Percentiles rank a stretch among this genome's conserved stretches.
phyloP scores from a whole-genome alignment of 805 yeast species.

The Ogataea methanolica region DNA sequence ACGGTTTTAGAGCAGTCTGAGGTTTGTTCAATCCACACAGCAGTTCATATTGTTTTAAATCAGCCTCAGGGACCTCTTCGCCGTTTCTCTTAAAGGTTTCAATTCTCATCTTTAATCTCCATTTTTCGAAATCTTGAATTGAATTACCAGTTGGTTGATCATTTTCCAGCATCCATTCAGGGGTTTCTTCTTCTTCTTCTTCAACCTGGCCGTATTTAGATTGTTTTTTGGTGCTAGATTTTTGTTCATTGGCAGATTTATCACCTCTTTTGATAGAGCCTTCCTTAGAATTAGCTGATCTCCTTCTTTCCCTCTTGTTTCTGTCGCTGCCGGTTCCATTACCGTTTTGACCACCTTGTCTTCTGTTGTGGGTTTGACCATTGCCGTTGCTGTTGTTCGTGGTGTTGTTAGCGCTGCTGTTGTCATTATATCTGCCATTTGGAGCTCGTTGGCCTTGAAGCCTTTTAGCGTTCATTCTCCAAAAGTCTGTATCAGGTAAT shows the following conservation, averaged over 20 bases:
- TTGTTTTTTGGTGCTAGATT: slow-evolving; percentile 1
- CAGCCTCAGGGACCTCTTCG: slow-evolving; percentile 30
- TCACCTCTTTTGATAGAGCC: slow-evolving; percentile 8
- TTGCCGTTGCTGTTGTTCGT: slow-evolving; percentile 11
- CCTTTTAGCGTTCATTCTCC: slow-evolving; percentile 34
- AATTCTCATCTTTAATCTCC: slow-evolving; percentile 51
- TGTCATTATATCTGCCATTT: slow-evolving; percentile 3
- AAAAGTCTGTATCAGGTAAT: slow-evolving; percentile 46
- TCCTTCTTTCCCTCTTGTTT: slow-evolving; percentile 16
- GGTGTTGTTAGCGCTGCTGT: slow-evolving; percentile 11
- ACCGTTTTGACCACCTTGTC: slow-evolving; percentile 5
- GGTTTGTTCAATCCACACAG: slow-evolving; percentile 7
- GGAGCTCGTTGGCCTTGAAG: not conserved
- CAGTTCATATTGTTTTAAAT: slow-evolving; percentile 18
- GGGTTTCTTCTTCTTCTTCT: slow-evolving; percentile 29
- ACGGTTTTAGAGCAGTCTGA: not conserved
- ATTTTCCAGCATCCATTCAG: slow-evolving; percentile 36
- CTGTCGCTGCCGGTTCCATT: slow-evolving; percentile 5
- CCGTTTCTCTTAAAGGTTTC: slow-evolving; percentile 47
- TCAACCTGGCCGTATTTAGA: slow-evolving; percentile 13
- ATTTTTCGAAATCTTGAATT: slow-evolving; percentile 53
- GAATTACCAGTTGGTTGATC: slow-evolving; percentile 42
- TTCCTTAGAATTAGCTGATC: slow-evolving; percentile 11
- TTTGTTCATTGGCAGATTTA: slow-evolving; percentile 4
- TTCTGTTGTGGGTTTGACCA: slow-evolving; percentile 8